phyloP scores from a whole-genome alignment of 352 stramenopile species.

The Thalassiosira ordinaria region DNA sequence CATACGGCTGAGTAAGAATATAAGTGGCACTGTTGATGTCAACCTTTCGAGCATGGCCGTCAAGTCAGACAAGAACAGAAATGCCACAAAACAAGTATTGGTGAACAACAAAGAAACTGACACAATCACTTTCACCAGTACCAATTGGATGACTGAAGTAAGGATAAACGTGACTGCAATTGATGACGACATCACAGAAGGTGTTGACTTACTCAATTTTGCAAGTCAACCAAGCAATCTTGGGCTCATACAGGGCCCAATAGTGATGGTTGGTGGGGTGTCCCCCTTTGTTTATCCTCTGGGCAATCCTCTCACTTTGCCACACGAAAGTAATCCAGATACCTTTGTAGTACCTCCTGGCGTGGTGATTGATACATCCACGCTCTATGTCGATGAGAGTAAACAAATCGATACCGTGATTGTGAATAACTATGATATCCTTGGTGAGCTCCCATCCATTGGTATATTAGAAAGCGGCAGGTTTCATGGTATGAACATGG shows the following conservation, averaged over 20 bases:
- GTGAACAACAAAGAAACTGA: constrained; percentile 24
- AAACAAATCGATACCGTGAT: constrained; percentile 54
- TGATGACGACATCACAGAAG: constrained; percentile 49
- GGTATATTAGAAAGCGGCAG: constrained; percentile 26
- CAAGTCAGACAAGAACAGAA: constrained; percentile 27
- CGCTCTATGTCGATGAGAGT: constrained; percentile 25
- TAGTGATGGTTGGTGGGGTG: constrained; percentile 33
- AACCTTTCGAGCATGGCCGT: constrained; percentile 25
- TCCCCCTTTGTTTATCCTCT: constrained; percentile 42
- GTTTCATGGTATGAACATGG: constrained; percentile 58
- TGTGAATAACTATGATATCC: constrained; percentile 51
- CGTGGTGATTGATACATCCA: constrained; percentile 36
- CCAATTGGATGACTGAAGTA: constrained; percentile 34
- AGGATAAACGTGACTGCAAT: constrained; percentile 42
- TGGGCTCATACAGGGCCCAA: constrained; percentile 47
- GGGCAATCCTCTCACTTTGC: constrained; percentile 40
- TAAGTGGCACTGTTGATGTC: background rate
- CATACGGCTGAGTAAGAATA: background rate
- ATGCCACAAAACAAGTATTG: constrained; percentile 31
- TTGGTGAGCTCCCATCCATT: constrained; percentile 18
- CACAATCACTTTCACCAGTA: constrained; percentile 26
- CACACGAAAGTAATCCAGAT: constrained; percentile 33
- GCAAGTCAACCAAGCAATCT: constrained; percentile 54
- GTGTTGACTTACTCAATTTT: constrained; percentile 55
- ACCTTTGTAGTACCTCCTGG: constrained; percentile 26